A percentile compares a stretch with the other conserved stretches of the same genome.
Evolutionary conservation across 1,284 basidiomycete genomes (phyloP).

Genomic region (Microbotryomycetes sp.): DNA sequence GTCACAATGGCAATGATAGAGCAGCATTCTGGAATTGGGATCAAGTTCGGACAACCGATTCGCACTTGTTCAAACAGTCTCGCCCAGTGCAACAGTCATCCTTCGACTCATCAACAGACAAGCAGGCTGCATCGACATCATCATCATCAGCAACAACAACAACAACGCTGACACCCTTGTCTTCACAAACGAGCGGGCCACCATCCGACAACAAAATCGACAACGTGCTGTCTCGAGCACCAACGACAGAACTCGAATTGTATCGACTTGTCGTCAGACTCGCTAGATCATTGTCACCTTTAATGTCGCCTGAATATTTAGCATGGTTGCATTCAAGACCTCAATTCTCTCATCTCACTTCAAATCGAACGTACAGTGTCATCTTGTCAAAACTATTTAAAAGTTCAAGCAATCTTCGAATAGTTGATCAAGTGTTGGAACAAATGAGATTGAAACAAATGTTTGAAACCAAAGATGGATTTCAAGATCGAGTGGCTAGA

Average conservation of each 20-base stretch:
- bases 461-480: neutral
- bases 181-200: too few species aligned
- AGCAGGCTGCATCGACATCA: too few species aligned
- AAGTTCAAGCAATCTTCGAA: neutral
- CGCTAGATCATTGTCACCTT: neutral
- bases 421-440: neutral
- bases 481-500: neutral
- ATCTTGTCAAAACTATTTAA: neutral
- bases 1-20: neutral
- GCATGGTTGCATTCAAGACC: slow-evolving; percentile 15
- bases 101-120: too few species aligned
- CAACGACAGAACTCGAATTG: neutral
- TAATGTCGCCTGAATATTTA: slow-evolving; percentile 1
- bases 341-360: neutral
- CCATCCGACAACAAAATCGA: neutral
- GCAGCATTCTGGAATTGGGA: neutral
- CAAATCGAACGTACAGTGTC: slow-evolving; percentile 12
- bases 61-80: neutral
- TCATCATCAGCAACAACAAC: neutral
- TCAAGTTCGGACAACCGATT: neutral
- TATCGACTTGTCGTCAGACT: slow-evolving; percentile 5
- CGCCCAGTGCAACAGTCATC: too few species aligned
- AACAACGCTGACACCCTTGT: neutral
- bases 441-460: neutral
- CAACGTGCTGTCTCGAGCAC: neutral